Percentiles rank a stretch among this genome's conserved stretches.
Conservation (phyloP, 2,329 filamentous ascomycete species). For the Aspergillus sp. region DNA sequence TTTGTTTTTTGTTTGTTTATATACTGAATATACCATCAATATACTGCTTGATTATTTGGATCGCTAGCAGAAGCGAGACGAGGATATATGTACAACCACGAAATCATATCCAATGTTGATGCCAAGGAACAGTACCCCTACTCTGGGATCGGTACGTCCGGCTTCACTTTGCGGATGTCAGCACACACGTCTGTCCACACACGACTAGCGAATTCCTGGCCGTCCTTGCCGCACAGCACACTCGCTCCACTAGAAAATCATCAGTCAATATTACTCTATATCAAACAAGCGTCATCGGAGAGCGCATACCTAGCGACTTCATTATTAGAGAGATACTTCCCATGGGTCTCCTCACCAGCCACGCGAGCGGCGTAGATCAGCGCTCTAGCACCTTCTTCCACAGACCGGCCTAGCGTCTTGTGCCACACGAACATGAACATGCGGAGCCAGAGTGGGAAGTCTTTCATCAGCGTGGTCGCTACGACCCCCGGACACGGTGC, state of each 20-base stretch:
- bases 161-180: not conserved
- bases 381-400: slow-evolving; percentile 7
- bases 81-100: no score
- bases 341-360: slow-evolving; percentile 13
- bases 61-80: not conserved
- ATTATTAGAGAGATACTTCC: slow-evolving; percentile 12
- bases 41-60: not conserved
- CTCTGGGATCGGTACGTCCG: not conserved
- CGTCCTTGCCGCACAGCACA: not conserved
- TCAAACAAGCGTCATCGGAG: no score
- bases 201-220: not conserved
- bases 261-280: not conserved
- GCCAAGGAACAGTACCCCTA: not conserved
- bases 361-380: slow-evolving; percentile 13
- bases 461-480: slow-evolving; percentile 6
- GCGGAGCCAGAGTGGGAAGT: slow-evolving; percentile 10
- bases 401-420: not conserved
- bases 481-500: slow-evolving; percentile 18
- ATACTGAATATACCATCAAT: not conserved
- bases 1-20: not conserved
- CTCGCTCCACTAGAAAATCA: not conserved
- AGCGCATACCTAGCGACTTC: slow-evolving; percentile 1
- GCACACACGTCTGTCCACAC: not conserved
- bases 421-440: slow-evolving; percentile 8
- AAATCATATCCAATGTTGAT: not conserved